Conservation (phyloP, 2,329 filamentous ascomycete genomes). For the Gnomoniopsis smithogilvyi region DNA sequence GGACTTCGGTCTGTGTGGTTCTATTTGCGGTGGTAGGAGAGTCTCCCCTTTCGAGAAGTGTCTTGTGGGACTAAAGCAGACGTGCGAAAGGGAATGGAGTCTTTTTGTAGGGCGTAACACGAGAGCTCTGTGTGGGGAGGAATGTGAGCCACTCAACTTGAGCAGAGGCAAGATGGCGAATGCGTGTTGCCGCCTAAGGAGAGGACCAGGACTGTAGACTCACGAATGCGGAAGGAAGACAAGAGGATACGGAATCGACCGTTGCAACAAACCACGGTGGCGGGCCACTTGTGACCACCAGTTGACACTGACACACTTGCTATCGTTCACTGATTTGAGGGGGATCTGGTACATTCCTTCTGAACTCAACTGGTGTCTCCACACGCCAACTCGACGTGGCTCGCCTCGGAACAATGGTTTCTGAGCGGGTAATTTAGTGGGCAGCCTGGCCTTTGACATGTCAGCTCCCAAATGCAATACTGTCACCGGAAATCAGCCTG, state of each 20-base stretch:
- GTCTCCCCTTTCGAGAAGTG: neutral
- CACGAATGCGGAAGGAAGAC: constrained; percentile 9
- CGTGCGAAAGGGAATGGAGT: neutral
- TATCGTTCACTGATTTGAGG: neutral
- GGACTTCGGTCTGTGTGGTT: neutral
- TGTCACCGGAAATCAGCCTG: constrained; percentile 1
- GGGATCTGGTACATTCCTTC: neutral
- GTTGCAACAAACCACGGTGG: neutral
- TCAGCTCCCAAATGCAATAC: neutral
- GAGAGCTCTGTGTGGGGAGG: neutral
- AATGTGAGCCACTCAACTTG: constrained; percentile 1
- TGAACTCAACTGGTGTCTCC: neutral
- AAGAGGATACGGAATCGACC: neutral
- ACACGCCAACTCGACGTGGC: constrained; percentile 8
- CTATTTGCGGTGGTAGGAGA: neutral
- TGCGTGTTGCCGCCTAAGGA: constrained; percentile 11
- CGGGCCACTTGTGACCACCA: neutral
- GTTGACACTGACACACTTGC: constrained; percentile 12
- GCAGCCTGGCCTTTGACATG: neutral
- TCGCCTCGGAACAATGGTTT: neutral
- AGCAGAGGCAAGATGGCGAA: neutral
- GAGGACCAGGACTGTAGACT: constrained; percentile 5
- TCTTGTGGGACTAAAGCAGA: neutral
- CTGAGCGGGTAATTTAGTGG: neutral
- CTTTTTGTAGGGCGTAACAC: constrained; percentile 3